A percentile compares a stretch with the other conserved stretches of the same genome.
Conservation (phyloP, 345 rosid species). For the Sapria himalayana region DNA sequence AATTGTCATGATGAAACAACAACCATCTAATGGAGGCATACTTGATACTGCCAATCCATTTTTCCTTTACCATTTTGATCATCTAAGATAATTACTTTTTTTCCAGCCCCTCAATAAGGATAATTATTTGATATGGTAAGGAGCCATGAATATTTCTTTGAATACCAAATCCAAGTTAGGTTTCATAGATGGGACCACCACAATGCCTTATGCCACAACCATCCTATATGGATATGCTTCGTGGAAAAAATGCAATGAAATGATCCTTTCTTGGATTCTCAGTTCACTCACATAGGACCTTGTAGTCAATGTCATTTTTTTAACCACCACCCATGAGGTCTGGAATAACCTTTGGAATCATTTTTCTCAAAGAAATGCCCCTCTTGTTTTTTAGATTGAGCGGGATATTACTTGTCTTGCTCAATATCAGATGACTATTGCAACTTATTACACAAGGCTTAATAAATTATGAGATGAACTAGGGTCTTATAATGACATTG, state of each 20-base stretch:
- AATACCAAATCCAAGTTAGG: too few species aligned
- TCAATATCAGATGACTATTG: slow-evolving; percentile 2
- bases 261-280: not conserved
- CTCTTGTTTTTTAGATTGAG: not conserved
- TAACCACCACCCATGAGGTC: not conserved
- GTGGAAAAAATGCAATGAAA: not conserved
- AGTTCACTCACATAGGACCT: not conserved
- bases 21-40: too few species aligned
- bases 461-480: slow-evolving; percentile 1
- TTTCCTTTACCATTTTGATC: not conserved
- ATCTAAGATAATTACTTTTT: not conserved
- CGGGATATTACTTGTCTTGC: slow-evolving; percentile 1
- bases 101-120: not conserved
- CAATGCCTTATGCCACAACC: not conserved
- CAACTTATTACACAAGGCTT: not conserved
- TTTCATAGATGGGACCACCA: not conserved
- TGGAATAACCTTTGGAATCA: not conserved
- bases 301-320: not conserved
- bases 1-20: not conserved
- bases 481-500: slow-evolving; percentile 1
- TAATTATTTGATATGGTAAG: too few species aligned
- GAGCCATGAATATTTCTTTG: too few species aligned
- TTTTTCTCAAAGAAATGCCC: not conserved
- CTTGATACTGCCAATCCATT: too few species aligned
- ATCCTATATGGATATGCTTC: not conserved